Percentiles rank a stretch among this genome's conserved stretches.
Evolutionary conservation across 805 yeast species (phyloP).

Genomic region (Tanozyma kutaoensis): DNA sequence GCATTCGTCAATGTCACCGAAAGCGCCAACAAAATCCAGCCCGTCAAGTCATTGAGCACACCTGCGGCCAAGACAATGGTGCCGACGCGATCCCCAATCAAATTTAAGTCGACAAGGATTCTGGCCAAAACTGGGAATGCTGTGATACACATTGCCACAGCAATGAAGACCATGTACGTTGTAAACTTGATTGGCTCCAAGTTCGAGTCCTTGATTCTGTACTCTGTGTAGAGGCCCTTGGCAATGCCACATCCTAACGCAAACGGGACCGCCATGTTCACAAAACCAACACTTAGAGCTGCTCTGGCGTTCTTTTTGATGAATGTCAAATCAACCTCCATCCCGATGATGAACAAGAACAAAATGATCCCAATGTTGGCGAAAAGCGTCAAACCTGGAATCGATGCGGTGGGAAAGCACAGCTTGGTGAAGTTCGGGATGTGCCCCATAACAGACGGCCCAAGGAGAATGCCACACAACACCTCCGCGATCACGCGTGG

Average conservation of each 20-base stretch:
- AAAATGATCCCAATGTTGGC: conserved; percentile 68
- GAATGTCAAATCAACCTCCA: conserved; percentile 63
- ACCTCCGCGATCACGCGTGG: conserved; percentile 80
- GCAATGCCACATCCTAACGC: conserved; percentile 68
- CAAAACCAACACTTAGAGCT: conserved; percentile 56
- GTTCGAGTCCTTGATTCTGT: conserved; percentile 17
- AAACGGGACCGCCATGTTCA: conserved; percentile 68
- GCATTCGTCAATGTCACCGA: conserved; percentile 69
- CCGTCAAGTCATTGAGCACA: conserved; percentile 63
- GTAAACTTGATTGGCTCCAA: conserved; percentile 40
- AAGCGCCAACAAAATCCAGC: conserved; percentile 71
- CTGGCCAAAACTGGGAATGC: conserved; percentile 80
- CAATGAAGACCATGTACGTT: conserved; percentile 67
- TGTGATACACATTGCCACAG: conserved; percentile 74
- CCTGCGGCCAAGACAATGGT: conserved; percentile 70
- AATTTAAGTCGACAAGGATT: conserved; percentile 58
- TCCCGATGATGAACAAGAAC: conserved; percentile 63
- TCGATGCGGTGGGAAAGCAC: conserved; percentile 52
- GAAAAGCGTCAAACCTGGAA: conserved; percentile 49
- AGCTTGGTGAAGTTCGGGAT: conserved; percentile 52
- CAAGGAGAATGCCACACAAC: conserved; percentile 59
- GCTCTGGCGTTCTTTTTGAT: conserved; percentile 45
- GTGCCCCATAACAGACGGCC: conserved; percentile 65
- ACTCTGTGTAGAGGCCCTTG: conserved; percentile 50
- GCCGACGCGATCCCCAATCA: conserved; percentile 63